Evolutionary conservation across 2,329 filamentous ascomycete species (phyloP).

Genomic region (Pseudogymnoascus sp.): DNA sequence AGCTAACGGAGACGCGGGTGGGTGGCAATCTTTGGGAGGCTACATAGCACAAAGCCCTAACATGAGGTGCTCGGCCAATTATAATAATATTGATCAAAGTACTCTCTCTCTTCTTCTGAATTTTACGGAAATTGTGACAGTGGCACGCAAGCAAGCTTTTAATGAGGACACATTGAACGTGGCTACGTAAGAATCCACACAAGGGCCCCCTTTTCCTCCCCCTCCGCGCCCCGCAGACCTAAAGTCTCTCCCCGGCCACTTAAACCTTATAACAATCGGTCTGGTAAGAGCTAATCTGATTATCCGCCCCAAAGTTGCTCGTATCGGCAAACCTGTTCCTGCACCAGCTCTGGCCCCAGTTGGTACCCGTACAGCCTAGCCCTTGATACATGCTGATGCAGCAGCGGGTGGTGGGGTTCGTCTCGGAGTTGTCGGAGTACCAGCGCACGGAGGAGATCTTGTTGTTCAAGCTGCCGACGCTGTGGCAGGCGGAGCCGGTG

Average conservation of each 20-base stretch:
- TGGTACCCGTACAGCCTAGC: background rate
- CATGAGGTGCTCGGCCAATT: background rate
- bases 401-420: background rate
- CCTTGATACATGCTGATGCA: background rate
- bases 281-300: background rate
- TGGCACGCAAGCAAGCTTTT: background rate
- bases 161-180: background rate
- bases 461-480: background rate
- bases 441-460: background rate
- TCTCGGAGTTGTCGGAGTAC: background rate
- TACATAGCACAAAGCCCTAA: background rate
- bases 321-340: background rate
- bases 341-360: background rate
- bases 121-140: background rate
- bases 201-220: background rate
- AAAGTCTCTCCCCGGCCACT: background rate
- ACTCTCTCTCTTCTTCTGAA: background rate
- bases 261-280: background rate
- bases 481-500: background rate
- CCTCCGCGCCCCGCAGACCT: background rate
- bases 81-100: background rate
- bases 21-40: background rate
- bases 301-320: background rate
- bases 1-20: background rate
- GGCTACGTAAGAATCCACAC: background rate